These are phyloP conservation scores for Clarkia xantiana DNA, from an alignment of 345 rosid genomes.

Conservation along the genomic window DNA sequence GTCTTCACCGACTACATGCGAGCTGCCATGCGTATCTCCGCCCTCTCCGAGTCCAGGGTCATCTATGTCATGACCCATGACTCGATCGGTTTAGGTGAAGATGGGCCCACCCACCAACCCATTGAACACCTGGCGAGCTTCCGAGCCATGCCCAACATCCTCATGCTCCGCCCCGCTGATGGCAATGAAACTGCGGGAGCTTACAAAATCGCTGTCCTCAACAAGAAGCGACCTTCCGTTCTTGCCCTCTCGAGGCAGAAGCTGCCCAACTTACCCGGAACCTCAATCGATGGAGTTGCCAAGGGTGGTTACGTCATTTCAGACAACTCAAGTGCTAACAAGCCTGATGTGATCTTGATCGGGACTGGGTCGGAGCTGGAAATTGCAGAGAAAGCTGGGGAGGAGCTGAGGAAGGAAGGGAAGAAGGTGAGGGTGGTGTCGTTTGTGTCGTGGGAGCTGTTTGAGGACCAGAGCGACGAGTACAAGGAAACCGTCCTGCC, in stretches of 20 bases:
- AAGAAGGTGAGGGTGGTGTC: slow-evolving; percentile 90
- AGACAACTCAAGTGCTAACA: slow-evolving; percentile 77
- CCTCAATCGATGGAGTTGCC: slow-evolving; percentile 75
- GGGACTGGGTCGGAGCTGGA: slow-evolving; percentile 97
- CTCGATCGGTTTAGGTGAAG: slow-evolving; percentile 98
- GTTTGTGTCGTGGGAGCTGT: slow-evolving; percentile 84
- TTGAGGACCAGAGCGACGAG: slow-evolving; percentile 53
- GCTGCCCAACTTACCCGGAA: slow-evolving; percentile 77
- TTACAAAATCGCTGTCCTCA: slow-evolving; percentile 67
- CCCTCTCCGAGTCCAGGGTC: slow-evolving; percentile 75
- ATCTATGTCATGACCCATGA: slow-evolving; percentile 99
- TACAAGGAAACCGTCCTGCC: slow-evolving; percentile 92
- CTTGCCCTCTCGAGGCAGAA: slow-evolving; percentile 91
- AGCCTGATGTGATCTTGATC: slow-evolving; percentile 82
- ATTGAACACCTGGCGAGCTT: slow-evolving; percentile 94
- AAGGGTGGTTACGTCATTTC: slow-evolving; percentile 86
- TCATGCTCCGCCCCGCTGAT: slow-evolving; percentile 99
- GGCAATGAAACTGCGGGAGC: slow-evolving; percentile 98
- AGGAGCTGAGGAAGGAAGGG: slow-evolving; percentile 74
- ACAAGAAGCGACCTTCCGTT: slow-evolving; percentile 72
- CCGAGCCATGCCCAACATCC: slow-evolving; percentile 96
- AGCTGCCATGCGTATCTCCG: slow-evolving; percentile 89
- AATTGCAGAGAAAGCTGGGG: slow-evolving; percentile 73
- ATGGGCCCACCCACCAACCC: slow-evolving; percentile 99
- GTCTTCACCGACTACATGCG: slow-evolving; percentile 99